Evolutionary conservation across 1,284 basidiomycete genomes (phyloP).

Genomic region (Puccinia brachypodii): DNA sequence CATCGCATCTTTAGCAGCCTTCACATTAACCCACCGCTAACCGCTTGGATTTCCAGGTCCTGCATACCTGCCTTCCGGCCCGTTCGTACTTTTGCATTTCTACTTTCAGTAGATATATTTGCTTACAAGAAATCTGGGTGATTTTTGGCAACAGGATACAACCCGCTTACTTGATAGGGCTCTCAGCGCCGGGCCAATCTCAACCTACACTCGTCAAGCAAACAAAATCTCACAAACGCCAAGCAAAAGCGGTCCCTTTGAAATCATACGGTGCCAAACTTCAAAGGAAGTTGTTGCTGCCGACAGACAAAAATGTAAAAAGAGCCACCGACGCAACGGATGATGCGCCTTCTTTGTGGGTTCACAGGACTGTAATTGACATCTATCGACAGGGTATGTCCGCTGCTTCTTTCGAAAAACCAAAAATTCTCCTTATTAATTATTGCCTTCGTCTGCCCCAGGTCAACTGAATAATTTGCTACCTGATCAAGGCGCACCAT

Average conservation of each 20-base stretch:
- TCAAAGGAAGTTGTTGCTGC: background rate
- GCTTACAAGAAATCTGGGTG: background rate
- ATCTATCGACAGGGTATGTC: slow-evolving; percentile 33
- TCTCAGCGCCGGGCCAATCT: background rate
- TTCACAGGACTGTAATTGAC: slow-evolving; percentile 40
- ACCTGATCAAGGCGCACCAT: slow-evolving; percentile 52
- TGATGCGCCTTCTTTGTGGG: slow-evolving; percentile 12
- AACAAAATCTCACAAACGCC: background rate
- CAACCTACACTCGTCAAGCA: background rate
- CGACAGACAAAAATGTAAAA: background rate
- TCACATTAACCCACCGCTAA: background rate
- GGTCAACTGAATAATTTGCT: slow-evolving; percentile 53
- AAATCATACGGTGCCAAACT: background rate
- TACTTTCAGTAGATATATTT: background rate
- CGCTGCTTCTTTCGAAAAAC: background rate
- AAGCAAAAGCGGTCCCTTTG: background rate
- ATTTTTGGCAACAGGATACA: background rate
- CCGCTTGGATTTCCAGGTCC: slow-evolving; percentile 24
- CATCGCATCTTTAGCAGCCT: background rate
- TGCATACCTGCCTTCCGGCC: slow-evolving; percentile 41
- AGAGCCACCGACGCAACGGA: background rate
- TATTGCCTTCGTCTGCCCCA: slow-evolving; percentile 30
- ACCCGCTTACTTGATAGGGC: slow-evolving; percentile 40
- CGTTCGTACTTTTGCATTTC: slow-evolving; percentile 17
- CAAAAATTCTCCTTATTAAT: background rate